A percentile compares a stretch with the other conserved stretches of the same genome.
These are phyloP conservation scores for Diaporthe citriasiana DNA, from an alignment of 2,329 filamentous ascomycete genomes.

Conservation along the genomic window DNA sequence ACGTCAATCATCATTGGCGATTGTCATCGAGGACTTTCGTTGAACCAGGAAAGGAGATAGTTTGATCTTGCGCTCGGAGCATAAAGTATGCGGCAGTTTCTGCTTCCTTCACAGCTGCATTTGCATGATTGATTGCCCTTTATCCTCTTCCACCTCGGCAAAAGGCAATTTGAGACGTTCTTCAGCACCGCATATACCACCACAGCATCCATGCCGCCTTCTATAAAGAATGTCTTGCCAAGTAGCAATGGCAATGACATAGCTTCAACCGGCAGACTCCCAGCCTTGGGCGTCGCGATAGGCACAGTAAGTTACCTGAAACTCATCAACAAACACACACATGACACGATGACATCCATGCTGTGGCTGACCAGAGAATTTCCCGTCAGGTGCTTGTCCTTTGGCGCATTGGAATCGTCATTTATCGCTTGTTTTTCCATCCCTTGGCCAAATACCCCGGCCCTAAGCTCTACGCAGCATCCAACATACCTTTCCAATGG, in stretches of 20 bases:
- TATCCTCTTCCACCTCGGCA: neutral
- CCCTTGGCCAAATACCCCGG: conserved; percentile 38
- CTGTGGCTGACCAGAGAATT: neutral
- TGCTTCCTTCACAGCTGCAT: neutral
- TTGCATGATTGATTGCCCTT: neutral
- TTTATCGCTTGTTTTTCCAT: conserved; percentile 34
- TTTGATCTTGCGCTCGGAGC: neutral
- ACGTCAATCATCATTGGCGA: neutral
- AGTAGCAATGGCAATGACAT: neutral
- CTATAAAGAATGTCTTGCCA: neutral
- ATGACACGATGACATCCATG: neutral
- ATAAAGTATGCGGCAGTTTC: conserved; percentile 1
- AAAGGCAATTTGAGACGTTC: neutral
- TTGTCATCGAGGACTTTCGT: neutral
- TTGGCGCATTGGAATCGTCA: conserved; percentile 15
- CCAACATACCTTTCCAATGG: conserved; percentile 27
- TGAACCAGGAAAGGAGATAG: no score
- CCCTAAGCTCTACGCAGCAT: conserved; percentile 24
- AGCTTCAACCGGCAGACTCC: neutral
- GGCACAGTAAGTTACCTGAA: neutral
- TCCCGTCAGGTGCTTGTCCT: neutral
- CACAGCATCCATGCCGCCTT: conserved; percentile 3
- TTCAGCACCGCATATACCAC: neutral
- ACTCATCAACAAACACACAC: neutral
- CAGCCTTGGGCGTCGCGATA: neutral